Percentiles rank a stretch among this genome's conserved stretches.
These are phyloP conservation scores for Phytophthora hybrid DNA, from an alignment of 352 stramenopile genomes.

Conservation along the genomic window DNA sequence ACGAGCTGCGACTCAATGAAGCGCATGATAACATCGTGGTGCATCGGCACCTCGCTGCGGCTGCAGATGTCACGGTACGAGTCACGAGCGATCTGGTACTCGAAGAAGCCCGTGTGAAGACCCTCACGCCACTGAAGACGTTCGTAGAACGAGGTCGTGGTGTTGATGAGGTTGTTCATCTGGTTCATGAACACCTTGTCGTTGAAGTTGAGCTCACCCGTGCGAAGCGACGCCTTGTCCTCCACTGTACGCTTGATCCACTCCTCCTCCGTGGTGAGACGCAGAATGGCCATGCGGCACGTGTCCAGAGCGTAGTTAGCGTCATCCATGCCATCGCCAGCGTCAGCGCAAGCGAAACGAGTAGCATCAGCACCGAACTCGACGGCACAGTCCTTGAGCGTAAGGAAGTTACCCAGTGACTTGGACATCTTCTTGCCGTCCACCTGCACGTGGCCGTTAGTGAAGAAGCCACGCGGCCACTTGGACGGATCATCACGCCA, in stretches of 20 bases:
- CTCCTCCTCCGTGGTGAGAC: conserved; percentile 97
- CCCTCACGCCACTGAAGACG: conserved; percentile 96
- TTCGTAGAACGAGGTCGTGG: conserved; percentile 90
- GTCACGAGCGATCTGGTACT: conserved; percentile 98
- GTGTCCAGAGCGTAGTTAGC: conserved; percentile 99
- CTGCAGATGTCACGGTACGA: conserved; percentile 97
- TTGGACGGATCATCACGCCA: conserved; percentile 98
- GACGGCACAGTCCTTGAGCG: conserved; percentile 96
- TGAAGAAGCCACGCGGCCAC: conserved; percentile 99
- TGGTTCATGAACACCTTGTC: conserved; percentile 97
- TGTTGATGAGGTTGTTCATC: conserved; percentile 96
- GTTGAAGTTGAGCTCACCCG: conserved; percentile 88
- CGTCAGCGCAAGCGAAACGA: conserved; percentile 98
- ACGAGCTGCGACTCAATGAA: conserved; percentile 96
- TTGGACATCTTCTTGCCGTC: conserved; percentile 99
- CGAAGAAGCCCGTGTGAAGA: conserved; percentile 98
- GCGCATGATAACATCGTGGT: conserved; percentile 92
- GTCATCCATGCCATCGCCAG: conserved; percentile 98
- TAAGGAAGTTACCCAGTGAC: conserved; percentile 99
- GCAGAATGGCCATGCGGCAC: conserved; percentile 97
- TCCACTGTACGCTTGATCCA: conserved; percentile 96
- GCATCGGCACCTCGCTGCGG: conserved; percentile 88
- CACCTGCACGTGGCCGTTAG: conserved; percentile 97
- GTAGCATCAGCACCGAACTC: conserved; percentile 97
- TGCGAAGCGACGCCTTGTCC: conserved; percentile 88